A percentile compares a stretch with the other conserved stretches of the same genome.
Conservation (phyloP, 1,284 basidiomycete species). For the Sanghuangporus baumii region DNA sequence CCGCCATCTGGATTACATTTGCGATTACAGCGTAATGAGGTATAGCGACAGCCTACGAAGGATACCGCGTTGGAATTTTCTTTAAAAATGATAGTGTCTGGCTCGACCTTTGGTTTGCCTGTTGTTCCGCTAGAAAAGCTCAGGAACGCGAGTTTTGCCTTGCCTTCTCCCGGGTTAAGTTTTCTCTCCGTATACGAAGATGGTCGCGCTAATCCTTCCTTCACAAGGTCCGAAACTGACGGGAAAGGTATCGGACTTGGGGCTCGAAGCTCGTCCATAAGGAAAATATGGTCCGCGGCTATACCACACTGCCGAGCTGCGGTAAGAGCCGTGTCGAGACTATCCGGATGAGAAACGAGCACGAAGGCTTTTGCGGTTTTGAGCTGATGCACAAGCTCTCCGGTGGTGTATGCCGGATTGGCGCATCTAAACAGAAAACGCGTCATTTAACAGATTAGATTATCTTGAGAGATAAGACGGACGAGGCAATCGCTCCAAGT, state of each 20-base stretch:
- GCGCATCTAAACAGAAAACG: constrained; percentile 33
- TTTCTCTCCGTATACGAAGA: constrained; percentile 42
- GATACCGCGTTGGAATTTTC: neutral
- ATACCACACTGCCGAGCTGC: constrained; percentile 51
- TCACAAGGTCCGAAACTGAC: constrained; percentile 50
- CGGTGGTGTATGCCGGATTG: constrained; percentile 63
- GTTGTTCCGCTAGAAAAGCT: constrained; percentile 82
- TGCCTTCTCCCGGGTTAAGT: constrained; percentile 58
- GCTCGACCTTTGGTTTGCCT: constrained; percentile 66
- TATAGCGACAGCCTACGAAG: constrained; percentile 57
- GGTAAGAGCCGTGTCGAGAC: constrained; percentile 42
- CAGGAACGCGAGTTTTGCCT: constrained; percentile 65
- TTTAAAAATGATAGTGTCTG: neutral
- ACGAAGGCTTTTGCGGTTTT: constrained; percentile 48
- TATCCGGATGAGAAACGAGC: constrained; percentile 53
- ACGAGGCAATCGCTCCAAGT: constrained; percentile 68
- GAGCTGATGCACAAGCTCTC: constrained; percentile 64
- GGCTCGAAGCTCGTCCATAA: constrained; percentile 36
- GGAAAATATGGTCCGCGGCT: constrained; percentile 45
- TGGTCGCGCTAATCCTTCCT: constrained; percentile 41
- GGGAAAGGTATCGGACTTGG: constrained; percentile 17
- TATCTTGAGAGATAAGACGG: constrained; percentile 22
- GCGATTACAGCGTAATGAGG: constrained; percentile 63
- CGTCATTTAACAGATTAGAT: constrained; percentile 25
- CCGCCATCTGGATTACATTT: constrained; percentile 57